Percentiles rank a stretch among this genome's conserved stretches.
These are phyloP conservation scores for Angophora floribunda DNA, from an alignment of 345 rosid species.

Conservation along the genomic window DNA sequence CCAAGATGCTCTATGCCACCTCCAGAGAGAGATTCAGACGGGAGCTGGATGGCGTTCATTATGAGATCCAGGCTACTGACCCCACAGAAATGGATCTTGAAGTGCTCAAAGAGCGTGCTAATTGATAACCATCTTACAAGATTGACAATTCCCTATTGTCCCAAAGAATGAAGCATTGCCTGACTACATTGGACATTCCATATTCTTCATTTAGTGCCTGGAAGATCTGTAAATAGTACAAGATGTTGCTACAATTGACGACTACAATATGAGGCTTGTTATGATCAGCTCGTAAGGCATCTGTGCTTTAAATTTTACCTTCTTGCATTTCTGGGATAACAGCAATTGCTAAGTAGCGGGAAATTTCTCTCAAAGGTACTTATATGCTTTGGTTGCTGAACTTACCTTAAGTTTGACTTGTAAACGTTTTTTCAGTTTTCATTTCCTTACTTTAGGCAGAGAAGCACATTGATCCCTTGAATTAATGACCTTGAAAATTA, in stretches of 20 bases:
- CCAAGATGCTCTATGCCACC: slow-evolving; percentile 72
- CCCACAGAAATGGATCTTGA: slow-evolving; percentile 71
- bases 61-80: slow-evolving; percentile 75
- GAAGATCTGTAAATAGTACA: not conserved
- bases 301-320: not conserved
- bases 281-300: not conserved
- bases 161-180: not conserved
- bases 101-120: slow-evolving; percentile 51
- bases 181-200: not conserved
- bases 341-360: not conserved
- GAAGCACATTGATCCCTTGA: not conserved
- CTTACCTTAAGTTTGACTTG: not conserved
- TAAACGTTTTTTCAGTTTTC: not conserved
- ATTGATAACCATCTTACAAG: slow-evolving; percentile 7
- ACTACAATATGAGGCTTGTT: not conserved
- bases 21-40: slow-evolving; percentile 49
- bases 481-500: not conserved
- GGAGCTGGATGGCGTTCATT: slow-evolving; percentile 67
- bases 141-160: not conserved
- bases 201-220: not conserved
- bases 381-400: not conserved
- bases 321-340: not conserved
- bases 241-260: not conserved
- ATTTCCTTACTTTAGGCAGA: not conserved
- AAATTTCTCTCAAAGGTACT: not conserved